Base-by-base conservation (phyloP, 305 asterid species). In the Nicotiana rustica region DNA sequence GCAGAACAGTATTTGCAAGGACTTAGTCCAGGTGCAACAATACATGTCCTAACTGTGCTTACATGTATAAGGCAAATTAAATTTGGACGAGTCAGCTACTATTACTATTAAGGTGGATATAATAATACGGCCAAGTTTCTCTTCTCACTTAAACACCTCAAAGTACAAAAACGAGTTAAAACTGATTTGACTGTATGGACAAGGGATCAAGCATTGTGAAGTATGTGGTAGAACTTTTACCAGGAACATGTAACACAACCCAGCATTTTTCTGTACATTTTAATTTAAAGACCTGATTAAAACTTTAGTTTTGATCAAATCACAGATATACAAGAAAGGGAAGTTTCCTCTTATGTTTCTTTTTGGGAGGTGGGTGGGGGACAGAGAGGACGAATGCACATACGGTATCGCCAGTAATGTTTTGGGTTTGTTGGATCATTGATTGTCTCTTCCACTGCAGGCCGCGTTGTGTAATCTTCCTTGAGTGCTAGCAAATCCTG, bases 351-450 rank as follows among this genome's bases (percentile, higher is more conserved):
- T 60, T 19, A 35, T 47, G 41, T 78, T 47, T 81, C 31, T 21
- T 19, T 71, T 75, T 17, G 10, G 36, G 25, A 29, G 47, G 47
- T 15, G 38, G 65, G 79, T 33, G 14, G 69, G 47, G 59, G 67
- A 55, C 18, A 2, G 81, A 33, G 19, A 70, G 73, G n/a, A 73
- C 67, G 85, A 3, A 38, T 69, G 85, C 60, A 89, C 94, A 17
- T 90, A 96, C 99, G 91, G 70, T 86, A 96, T 81, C 97, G 91
- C 99, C 98, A 96, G 83, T 96, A 96, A 87, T 96, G 99, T 84
- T 92, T 96, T 18, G 99, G 98, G 85, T 96, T 96, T 33, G 99
- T 94, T 61, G 99, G 98, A 85, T 96, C 98, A 52, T 96, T 96
- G 84, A 96, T 94, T 3, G 98, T 96, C 91, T 96, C 99, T 89